Evolutionary conservation across 208 protist genomes (phyloP), one percentile per base, ranked within the genome.

Genomic region (Vickermania spadyakhi): DNA sequence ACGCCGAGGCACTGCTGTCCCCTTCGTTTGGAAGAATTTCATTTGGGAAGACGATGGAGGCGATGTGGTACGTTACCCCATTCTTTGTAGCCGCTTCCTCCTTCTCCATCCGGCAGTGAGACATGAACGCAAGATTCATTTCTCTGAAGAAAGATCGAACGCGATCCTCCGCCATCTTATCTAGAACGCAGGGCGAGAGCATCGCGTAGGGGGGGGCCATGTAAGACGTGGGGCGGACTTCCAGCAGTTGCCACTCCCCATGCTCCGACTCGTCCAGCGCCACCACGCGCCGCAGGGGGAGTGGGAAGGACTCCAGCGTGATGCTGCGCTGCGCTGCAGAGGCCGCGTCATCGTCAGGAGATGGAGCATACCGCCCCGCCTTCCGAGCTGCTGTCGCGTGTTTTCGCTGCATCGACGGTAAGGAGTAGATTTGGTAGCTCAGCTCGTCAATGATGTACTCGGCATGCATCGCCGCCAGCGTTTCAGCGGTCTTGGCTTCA

Each of bases 401-500:
- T 54, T 84, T 87, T 14, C 80, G 80, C 63, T 96, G 89, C 79
- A 81, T 88, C 7, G 84, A 91, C 11, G 86, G 77, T 26, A 96
- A 73, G 18, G 72, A 86, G 71, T 91, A 96, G 31, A 96, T 79
- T 58, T 88, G 84, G 58, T 90, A 89, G 28, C 89, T 85, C 42
- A 93, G 80, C 30, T 69, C 73, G 65, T 94, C 88, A 56, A 90
- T 89, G 30, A 92, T 85, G 54, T 80, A 77, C 54, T 91, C 82
- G 0, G 84, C 88, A 63, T 92, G 88, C 88, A 92, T 92, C 18
- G 84, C 78, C 0, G 88, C 88, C 11, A 91, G 74, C 52, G 78
- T 31, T 59, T 95, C 88, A 3, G 84, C 88, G 28, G 90, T 75
- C 59, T 89, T 91, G 2, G 56, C 66, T 21, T 75, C 77, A 63